Conservation (phyloP, 106 monocot species). For the Vanilla planifolia region DNA sequence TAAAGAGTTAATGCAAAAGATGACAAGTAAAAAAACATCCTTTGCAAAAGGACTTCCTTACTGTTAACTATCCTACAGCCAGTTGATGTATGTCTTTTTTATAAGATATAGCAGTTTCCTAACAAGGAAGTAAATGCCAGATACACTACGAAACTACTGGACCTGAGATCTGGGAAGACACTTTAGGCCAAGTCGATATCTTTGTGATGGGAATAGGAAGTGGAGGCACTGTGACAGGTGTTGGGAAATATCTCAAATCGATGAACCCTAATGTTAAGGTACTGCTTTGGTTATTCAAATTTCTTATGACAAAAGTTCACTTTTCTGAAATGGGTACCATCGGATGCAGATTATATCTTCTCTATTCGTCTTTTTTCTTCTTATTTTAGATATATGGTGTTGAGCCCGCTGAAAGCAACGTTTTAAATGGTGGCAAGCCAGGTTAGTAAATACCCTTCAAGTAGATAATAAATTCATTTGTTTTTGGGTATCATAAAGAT, state of each 20-base stretch:
- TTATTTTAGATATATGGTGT: constrained; percentile 76
- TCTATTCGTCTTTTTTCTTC: not conserved
- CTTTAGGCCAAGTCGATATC: constrained; percentile 72
- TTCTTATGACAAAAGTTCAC: not conserved
- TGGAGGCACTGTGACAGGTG: constrained; percentile 89
- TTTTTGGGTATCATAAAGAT: too few species aligned
- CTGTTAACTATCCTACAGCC: too few species aligned
- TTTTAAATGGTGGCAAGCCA: constrained; percentile 94
- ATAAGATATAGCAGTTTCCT: not conserved
- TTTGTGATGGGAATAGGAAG: constrained; percentile 94
- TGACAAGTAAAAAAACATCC: too few species aligned
- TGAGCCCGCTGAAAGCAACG: constrained; percentile 91
- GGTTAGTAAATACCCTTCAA: too few species aligned
- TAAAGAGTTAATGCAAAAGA: too few species aligned
- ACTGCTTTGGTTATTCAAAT: constrained; percentile 2
- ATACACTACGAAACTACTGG: constrained; percentile 88
- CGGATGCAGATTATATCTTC: not conserved
- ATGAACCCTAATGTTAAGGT: constrained; percentile 87
- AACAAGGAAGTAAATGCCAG: constrained; percentile 17
- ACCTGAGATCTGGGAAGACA: constrained; percentile 92
- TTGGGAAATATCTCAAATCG: constrained; percentile 85
- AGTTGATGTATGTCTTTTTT: too few species aligned
- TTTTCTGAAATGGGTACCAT: not conserved
- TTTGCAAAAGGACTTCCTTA: too few species aligned
- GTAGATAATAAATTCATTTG: too few species aligned